phyloP scores from a whole-genome alignment of 768 basidiomycete species.

The Trametes cinnabarina region DNA sequence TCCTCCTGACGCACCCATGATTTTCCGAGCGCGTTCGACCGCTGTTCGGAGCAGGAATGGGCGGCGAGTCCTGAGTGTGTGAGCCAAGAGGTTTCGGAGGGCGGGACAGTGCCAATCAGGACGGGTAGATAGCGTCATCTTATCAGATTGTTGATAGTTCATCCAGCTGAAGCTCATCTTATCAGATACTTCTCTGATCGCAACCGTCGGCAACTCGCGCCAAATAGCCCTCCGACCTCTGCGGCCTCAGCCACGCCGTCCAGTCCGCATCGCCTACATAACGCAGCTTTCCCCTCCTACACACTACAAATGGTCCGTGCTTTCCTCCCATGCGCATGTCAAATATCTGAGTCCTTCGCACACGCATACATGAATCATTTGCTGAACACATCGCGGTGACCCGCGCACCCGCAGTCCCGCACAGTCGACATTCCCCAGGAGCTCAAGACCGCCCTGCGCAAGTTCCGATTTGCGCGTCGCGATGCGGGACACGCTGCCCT shows the following conservation, averaged over 20 bases:
- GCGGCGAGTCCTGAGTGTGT: background rate
- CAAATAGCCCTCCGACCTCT: too few species aligned
- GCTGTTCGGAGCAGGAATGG: too few species aligned
- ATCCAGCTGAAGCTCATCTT: conserved; percentile 8
- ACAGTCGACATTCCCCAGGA: conserved; percentile 85
- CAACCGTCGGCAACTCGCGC: background rate
- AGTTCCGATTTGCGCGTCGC: conserved; percentile 74
- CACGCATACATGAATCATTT: background rate
- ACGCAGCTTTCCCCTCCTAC: background rate
- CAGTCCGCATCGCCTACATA: background rate
- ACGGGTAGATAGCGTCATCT: conserved; percentile 8
- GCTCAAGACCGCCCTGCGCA: conserved; percentile 76
- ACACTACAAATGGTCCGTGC: conserved; percentile 9
- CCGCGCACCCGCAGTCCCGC: conserved; percentile 42
- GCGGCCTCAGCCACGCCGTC: too few species aligned
- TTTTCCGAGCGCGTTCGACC: background rate
- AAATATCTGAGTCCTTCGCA: background rate
- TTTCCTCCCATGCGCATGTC: background rate
- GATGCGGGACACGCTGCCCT: conserved; percentile 71
- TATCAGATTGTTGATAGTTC: conserved; percentile 8
- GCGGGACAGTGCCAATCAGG: background rate
- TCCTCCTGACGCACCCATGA: background rate
- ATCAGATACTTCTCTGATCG: conserved; percentile 5
- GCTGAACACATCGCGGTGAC: background rate
- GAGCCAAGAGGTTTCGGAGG: background rate